Evolutionary conservation across 306 rosid genomes (phyloP).

Genomic region (Fragaria nilgerrensis): DNA sequence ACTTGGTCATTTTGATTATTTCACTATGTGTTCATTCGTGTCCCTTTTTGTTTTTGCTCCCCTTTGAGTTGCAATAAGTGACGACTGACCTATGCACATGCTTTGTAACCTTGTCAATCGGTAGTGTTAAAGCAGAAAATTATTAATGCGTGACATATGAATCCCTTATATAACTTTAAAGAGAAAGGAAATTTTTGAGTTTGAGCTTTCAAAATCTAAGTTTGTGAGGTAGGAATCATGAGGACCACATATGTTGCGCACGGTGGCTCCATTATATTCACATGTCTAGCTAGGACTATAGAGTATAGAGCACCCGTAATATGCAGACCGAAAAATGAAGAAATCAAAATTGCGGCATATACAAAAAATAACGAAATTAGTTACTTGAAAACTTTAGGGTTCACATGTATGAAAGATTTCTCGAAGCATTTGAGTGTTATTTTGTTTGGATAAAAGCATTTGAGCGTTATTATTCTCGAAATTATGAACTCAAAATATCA

Average conservation of each 20-base stretch:
- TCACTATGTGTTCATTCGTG: slow-evolving; percentile 16
- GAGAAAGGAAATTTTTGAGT: slow-evolving; percentile 27
- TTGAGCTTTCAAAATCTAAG: slow-evolving; percentile 30
- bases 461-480: no score
- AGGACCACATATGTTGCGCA: slow-evolving; percentile 11
- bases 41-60: slow-evolving; percentile 46
- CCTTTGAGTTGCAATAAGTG: slow-evolving; percentile 61
- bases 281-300: background rate
- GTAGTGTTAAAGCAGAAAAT: background rate
- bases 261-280: background rate
- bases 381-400: background rate
- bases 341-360: no score
- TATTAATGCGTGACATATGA: background rate
- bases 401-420: background rate
- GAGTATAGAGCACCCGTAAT: background rate
- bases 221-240: slow-evolving; percentile 16
- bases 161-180: background rate
- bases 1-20: slow-evolving; percentile 22
- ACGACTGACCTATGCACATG: slow-evolving; percentile 36
- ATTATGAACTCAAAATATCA: no score
- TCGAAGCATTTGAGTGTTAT: background rate
- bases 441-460: background rate
- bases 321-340: background rate
- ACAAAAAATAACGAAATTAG: no score
- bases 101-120: background rate